Conservation (phyloP, 441 rosid species). For the Populus hybrid region DNA sequence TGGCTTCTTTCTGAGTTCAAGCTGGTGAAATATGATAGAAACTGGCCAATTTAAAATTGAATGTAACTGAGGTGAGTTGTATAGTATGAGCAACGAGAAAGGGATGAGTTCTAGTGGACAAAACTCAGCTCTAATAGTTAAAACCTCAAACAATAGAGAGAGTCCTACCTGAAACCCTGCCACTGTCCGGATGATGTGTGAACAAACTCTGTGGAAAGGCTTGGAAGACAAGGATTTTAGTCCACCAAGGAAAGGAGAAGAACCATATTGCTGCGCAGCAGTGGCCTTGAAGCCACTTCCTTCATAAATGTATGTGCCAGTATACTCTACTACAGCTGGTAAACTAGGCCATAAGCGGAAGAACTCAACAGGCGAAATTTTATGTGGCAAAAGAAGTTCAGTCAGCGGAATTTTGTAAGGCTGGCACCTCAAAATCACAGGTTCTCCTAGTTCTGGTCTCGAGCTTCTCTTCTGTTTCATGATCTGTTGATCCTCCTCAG, state of each 20-base stretch:
- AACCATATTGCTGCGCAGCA: conserved; percentile 96
- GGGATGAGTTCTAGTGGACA: neutral
- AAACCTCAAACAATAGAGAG: conserved; percentile 4
- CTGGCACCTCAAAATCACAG: conserved; percentile 93
- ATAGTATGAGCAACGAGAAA: too few relatives aligned
- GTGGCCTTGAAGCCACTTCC: conserved; percentile 99
- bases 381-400: conserved; percentile 92
- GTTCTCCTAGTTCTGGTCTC: conserved; percentile 90
- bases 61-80: neutral
- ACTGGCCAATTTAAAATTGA: neutral
- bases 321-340: conserved; percentile 83
- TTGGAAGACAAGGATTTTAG: conserved; percentile 84
- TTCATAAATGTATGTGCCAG: conserved; percentile 87
- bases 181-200: conserved; percentile 89
- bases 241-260: conserved; percentile 96
- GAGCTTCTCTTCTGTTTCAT: conserved; percentile 78
- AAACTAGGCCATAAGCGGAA: conserved; percentile 99
- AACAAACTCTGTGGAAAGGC: conserved; percentile 94
- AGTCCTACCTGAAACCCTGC: conserved; percentile 91
- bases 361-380: conserved; percentile 95
- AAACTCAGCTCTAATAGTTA: neutral
- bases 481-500: conserved; percentile 88
- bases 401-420: conserved; percentile 97
- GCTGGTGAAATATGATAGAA: neutral
- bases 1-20: neutral